Conservation (phyloP, 805 yeast genomes). For the Ogataea allantospora region DNA sequence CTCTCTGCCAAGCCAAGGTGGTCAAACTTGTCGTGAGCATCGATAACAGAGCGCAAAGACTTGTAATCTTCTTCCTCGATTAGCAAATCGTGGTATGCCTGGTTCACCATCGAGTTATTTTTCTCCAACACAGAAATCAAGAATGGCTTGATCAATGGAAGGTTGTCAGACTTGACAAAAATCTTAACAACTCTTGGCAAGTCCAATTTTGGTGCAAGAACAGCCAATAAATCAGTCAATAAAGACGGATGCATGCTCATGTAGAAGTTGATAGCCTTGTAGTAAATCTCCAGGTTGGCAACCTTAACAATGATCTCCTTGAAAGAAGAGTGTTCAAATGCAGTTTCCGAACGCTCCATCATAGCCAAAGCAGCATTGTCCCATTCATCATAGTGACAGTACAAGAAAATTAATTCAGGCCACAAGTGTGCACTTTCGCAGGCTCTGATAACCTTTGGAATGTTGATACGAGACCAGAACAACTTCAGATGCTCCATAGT, state of each 20-base stretch:
- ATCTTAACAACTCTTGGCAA: constrained; percentile 92
- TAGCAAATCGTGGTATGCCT: constrained; percentile 91
- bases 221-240: constrained; percentile 81
- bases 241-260: constrained; percentile 89
- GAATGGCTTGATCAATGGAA: constrained; percentile 95
- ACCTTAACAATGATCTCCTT: constrained; percentile 94
- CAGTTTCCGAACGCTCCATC: constrained; percentile 91
- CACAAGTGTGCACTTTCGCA: constrained; percentile 92
- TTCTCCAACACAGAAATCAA: constrained; percentile 86
- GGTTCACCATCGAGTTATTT: constrained; percentile 87
- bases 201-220: constrained; percentile 84
- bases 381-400: constrained; percentile 99
- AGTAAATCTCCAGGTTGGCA: constrained; percentile 92
- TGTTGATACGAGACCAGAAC: constrained; percentile 97
- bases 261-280: constrained; percentile 95
- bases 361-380: constrained; percentile 96
- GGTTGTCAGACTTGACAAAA: constrained; percentile 91
- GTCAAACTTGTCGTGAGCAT: constrained; percentile 87
- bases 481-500: constrained; percentile 95
- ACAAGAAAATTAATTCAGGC: constrained; percentile 93
- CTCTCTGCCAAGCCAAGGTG: constrained; percentile 89
- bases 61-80: constrained; percentile 97
- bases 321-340: constrained; percentile 91
- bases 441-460: constrained; percentile 94
- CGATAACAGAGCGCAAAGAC: constrained; percentile 83